A percentile compares a stretch with the other conserved stretches of the same genome.
Evolutionary conservation across 2,329 filamentous ascomycete species (phyloP).

Genomic region (Mycosphaerella sp.): DNA sequence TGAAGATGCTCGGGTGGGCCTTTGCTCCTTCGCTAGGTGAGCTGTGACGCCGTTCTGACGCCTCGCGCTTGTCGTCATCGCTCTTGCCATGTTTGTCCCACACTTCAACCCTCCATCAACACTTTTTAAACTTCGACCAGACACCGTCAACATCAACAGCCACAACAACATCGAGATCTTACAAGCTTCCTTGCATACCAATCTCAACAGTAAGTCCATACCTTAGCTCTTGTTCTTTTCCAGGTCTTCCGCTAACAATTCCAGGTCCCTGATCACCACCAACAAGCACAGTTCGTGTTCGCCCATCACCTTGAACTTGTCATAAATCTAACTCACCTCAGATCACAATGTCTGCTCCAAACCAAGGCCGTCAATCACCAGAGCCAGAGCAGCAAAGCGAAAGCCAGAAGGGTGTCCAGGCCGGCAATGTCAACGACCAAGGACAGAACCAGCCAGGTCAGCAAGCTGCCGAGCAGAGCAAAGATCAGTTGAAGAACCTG

Average conservation of each 20-base stretch:
- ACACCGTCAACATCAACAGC: background rate
- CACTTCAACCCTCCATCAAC: background rate
- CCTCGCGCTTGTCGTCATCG: too few species aligned
- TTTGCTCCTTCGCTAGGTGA: too few species aligned
- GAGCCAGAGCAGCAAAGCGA: conserved; percentile 62
- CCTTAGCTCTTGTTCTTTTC: background rate
- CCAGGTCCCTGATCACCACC: background rate
- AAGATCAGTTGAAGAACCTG: conserved; percentile 50
- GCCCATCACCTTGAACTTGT: background rate
- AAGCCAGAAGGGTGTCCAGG: conserved; percentile 53
- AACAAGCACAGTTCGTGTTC: too few species aligned
- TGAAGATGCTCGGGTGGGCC: too few species aligned
- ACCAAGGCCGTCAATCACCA: conserved; percentile 68
- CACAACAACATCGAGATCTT: background rate
- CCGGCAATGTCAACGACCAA: conserved; percentile 40
- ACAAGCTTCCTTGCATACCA: background rate
- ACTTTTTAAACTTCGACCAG: background rate
- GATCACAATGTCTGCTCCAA: conserved; percentile 57
- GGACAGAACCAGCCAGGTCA: conserved; percentile 34
- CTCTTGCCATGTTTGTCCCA: background rate
- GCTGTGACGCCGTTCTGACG: too few species aligned
- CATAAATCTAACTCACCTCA: background rate
- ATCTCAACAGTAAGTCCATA: background rate
- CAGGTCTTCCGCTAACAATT: background rate
- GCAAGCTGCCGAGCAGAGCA: conserved; percentile 47